A percentile compares a stretch with the other conserved stretches of the same genome.
These are phyloP conservation scores for Hanseniaspora sp. DNA, from an alignment of 1,139 yeast genomes.

Conservation along the genomic window DNA sequence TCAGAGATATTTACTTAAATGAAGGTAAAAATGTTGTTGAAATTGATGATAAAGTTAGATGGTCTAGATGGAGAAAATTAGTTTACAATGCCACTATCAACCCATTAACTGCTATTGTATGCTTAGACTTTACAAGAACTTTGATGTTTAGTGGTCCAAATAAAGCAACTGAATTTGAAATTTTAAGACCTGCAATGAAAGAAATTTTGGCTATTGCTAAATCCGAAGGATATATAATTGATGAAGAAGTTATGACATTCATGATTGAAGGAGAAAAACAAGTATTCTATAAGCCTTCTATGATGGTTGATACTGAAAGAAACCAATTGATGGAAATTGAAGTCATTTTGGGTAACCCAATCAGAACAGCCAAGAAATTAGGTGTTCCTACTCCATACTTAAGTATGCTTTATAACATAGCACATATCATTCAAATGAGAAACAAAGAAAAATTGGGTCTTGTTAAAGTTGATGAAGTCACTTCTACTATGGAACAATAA, in stretches of 20 bases:
- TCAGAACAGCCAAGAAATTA: slow-evolving; percentile 37
- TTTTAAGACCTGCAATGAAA: slow-evolving; percentile 37
- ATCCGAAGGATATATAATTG: slow-evolving; percentile 42
- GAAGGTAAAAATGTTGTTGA: slow-evolving; percentile 30
- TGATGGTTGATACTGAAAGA: slow-evolving; percentile 45
- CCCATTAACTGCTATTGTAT: slow-evolving; percentile 41
- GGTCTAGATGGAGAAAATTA: slow-evolving; percentile 44
- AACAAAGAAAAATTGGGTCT: slow-evolving; percentile 28
- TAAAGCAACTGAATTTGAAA: slow-evolving; percentile 13
- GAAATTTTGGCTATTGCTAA: slow-evolving; percentile 43
- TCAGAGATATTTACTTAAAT: slow-evolving; percentile 35
- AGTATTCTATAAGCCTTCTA: slow-evolving; percentile 44
- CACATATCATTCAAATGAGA: slow-evolving; percentile 34
- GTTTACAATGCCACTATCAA: slow-evolving; percentile 46
- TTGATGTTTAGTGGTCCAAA: slow-evolving; percentile 11
- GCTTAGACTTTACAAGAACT: slow-evolving; percentile 28
- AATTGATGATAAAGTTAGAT: slow-evolving; percentile 35
- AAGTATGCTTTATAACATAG: slow-evolving; percentile 31
- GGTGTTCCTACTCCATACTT: slow-evolving; percentile 40
- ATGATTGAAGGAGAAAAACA: slow-evolving; percentile 44
- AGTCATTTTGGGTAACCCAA: slow-evolving; percentile 44
- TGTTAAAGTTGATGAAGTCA: slow-evolving; percentile 22
- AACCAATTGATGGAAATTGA: slow-evolving; percentile 46
- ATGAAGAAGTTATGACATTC: slow-evolving; percentile 31
- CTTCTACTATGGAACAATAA: slow-evolving; percentile 13